phyloP scores from a whole-genome alignment of 768 basidiomycete species.

The Lactarius indigo region DNA sequence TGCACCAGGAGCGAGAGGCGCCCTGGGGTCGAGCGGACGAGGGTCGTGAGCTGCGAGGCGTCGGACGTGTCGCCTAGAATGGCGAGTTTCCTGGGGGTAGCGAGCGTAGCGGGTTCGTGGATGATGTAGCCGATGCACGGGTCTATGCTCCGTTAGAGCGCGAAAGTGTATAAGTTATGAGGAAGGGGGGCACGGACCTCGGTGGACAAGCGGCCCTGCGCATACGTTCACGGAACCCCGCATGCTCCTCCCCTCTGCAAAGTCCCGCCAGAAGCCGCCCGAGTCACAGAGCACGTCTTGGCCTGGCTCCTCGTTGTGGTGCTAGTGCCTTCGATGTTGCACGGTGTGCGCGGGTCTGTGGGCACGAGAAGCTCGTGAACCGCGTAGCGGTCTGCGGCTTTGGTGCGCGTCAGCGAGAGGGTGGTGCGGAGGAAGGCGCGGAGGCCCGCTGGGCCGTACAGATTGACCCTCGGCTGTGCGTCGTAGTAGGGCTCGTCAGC shows the following conservation, averaged over 20 bases:
- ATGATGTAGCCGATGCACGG: slow-evolving; percentile 80
- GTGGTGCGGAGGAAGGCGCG: slow-evolving; percentile 70
- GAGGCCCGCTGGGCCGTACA: slow-evolving; percentile 79
- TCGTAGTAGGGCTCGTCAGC: not conserved
- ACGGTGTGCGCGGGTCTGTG: slow-evolving; percentile 53
- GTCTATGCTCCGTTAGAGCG: slow-evolving; percentile 40
- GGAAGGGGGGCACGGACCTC: slow-evolving; percentile 47
- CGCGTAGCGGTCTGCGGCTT: slow-evolving; percentile 57
- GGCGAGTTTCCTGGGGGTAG: slow-evolving; percentile 58
- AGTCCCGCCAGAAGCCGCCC: slow-evolving; percentile 64
- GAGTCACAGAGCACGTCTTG: slow-evolving; percentile 49
- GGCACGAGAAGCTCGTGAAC: slow-evolving; percentile 73
- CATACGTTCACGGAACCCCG: slow-evolving; percentile 52
- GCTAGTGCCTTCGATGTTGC: slow-evolving; percentile 46
- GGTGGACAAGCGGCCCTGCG: slow-evolving; percentile 73
- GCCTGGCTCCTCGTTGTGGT: slow-evolving; percentile 63
- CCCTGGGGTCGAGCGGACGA: slow-evolving; percentile 31
- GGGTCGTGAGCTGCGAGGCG: slow-evolving; percentile 53
- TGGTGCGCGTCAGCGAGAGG: slow-evolving; percentile 63
- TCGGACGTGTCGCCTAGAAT: slow-evolving; percentile 79
- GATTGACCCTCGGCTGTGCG: slow-evolving; percentile 49
- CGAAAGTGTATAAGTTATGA: not conserved
- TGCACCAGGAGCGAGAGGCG: slow-evolving; percentile 67
- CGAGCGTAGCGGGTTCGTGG: slow-evolving; percentile 43
- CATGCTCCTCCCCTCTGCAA: slow-evolving; percentile 40